Percentiles rank a stretch among this genome's conserved stretches.
Conservation (phyloP, 2,329 filamentous ascomycete genomes). For the Trichoderma simmonsii region DNA sequence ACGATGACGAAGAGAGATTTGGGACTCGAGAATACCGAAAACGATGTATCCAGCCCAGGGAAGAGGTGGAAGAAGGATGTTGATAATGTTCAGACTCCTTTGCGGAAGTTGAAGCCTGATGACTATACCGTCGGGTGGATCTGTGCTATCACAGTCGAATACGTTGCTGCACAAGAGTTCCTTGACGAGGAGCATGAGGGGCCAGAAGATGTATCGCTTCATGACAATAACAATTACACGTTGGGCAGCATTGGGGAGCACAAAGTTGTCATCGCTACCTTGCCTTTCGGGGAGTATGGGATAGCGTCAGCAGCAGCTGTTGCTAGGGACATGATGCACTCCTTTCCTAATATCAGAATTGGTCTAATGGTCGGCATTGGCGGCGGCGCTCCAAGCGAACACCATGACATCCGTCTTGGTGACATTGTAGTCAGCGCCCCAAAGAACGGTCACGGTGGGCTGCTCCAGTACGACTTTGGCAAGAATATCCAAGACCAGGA, state of each 20-base stretch:
- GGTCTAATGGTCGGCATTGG: background rate
- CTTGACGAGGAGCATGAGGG: background rate
- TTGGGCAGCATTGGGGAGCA: background rate
- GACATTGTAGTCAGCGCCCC: background rate
- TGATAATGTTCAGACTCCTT: background rate
- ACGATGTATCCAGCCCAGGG: too few species aligned
- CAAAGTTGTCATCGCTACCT: background rate
- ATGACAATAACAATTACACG: background rate
- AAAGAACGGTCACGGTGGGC: background rate
- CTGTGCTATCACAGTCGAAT: background rate
- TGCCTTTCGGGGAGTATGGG: background rate
- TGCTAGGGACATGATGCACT: background rate
- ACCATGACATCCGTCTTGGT: background rate
- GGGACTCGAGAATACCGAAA: too few species aligned
- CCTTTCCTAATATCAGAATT: background rate
- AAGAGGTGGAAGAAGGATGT: too few species aligned
- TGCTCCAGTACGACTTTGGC: background rate
- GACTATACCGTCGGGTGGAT: background rate
- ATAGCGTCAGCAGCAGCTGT: background rate
- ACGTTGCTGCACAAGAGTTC: background rate
- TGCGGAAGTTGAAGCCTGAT: background rate
- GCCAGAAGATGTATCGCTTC: background rate
- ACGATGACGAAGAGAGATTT: too few species aligned
- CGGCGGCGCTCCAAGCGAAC: background rate
- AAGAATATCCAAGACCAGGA: background rate